Conservation (phyloP, 805 yeast species). For the Lachancea sp. region DNA sequence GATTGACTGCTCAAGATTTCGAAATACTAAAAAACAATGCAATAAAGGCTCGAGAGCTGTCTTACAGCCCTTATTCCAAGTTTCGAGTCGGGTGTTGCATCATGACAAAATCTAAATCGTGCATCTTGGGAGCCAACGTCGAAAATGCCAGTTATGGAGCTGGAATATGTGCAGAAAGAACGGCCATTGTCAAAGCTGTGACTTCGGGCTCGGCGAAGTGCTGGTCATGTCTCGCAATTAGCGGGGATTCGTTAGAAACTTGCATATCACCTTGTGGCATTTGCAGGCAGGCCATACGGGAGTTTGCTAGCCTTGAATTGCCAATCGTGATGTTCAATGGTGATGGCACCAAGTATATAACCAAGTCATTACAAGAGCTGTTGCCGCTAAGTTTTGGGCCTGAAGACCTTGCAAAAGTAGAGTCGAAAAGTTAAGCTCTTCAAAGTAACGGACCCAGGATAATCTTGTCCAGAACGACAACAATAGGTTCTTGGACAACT, state of each 20-base stretch:
- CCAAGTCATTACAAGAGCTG: conserved; percentile 52
- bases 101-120: conserved; percentile 43
- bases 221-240: conserved; percentile 26
- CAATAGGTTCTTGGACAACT: too few relatives aligned
- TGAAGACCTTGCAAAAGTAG: conserved; percentile 25
- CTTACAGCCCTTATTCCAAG: conserved; percentile 45
- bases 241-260: conserved; percentile 35
- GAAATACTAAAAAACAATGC: conserved; percentile 26
- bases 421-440: too few relatives aligned
- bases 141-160: conserved; percentile 91
- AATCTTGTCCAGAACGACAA: too few relatives aligned
- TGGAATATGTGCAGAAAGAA: conserved; percentile 69
- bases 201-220: conserved; percentile 25
- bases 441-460: too few relatives aligned
- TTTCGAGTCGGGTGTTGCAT: conserved; percentile 73
- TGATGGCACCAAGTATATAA: conserved; percentile 41
- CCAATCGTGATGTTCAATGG: conserved; percentile 65
- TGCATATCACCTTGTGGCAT: conserved; percentile 89
- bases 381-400: conserved; percentile 89
- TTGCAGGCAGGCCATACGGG: conserved; percentile 85
- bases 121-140: conserved; percentile 72
- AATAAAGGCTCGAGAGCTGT: conserved; percentile 35
- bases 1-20: conserved; percentile 24
- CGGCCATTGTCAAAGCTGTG: conserved; percentile 54
- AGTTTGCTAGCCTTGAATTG: conserved; percentile 49